Conservation (phyloP, 306 rosid genomes). For the Erythrophleum fordii region DNA sequence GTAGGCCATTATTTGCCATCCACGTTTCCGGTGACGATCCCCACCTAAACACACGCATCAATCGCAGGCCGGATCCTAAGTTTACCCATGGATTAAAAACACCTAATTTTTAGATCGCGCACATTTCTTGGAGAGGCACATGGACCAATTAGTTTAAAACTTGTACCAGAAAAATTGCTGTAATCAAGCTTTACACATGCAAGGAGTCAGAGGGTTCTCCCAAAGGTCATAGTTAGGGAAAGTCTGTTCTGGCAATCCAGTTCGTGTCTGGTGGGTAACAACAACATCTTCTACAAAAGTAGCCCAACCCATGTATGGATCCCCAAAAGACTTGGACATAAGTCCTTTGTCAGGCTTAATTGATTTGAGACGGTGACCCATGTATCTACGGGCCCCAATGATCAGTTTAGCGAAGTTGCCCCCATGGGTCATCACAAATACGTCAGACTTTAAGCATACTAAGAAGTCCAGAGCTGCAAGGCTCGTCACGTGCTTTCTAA, state of each 20-base stretch:
- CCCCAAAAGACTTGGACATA: conserved; percentile 98
- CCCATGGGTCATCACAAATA: conserved; percentile 98
- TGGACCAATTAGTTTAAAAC: conserved; percentile 30
- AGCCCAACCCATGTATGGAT: conserved; percentile 99
- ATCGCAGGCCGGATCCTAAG: conserved; percentile 23
- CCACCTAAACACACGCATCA: conserved; percentile 32
- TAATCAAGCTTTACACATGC: conserved; percentile 93
- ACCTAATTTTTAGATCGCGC: conserved; percentile 3
- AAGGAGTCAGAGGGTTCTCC: conserved; percentile 94
- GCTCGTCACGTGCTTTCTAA: conserved; percentile 96
- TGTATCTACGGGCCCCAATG: conserved; percentile 93
- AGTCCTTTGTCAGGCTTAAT: conserved; percentile 98
- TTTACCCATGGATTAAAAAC: not conserved
- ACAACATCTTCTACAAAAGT: conserved; percentile 90
- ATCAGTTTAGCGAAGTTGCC: conserved; percentile 98
- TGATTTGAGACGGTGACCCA: conserved; percentile 93
- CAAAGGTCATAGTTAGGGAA: conserved; percentile 81
- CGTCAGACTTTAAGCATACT: conserved; percentile 98
- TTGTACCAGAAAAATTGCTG: conserved; percentile 32
- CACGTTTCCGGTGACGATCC: conserved; percentile 36
- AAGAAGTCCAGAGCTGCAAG: conserved; percentile 98
- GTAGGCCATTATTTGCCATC: conserved; percentile 38
- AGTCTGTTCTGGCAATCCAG: conserved; percentile 76
- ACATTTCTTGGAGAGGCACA: conserved; percentile 35
- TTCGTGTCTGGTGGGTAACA: conserved; percentile 71